Base-by-base conservation (phyloP, 1,139 yeast genomes). In the Kodamaea anthophila region DNA sequence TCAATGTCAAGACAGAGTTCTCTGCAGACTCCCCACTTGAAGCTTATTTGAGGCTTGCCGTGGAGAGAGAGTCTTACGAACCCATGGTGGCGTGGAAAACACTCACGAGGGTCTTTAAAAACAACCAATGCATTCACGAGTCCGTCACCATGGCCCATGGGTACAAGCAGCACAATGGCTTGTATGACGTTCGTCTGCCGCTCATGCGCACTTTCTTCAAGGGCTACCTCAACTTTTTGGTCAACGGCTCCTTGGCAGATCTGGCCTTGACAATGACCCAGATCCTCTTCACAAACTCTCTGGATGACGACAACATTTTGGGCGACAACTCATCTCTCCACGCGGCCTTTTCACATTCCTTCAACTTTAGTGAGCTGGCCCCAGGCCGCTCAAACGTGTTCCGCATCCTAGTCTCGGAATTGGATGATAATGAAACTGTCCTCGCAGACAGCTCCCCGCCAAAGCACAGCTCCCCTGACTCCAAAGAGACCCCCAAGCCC, bases 381-480 rank as follows among this genome's bases (percentile, higher is more conserved):
- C 33, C 40, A 10, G 34, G 32, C 10, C 9, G 9, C 9, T 26
- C 33, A 13, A 37, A 33, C 19, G 30, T 37, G 10, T 33, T 45
- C 8, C 25, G 31, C 3, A 28, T 45, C n/a, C 13, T 34, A 13
- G 32, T 29, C n/a, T 37, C 33, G 13, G 38, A 31, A 8, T 48
- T 44, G n/a, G 68, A 61, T 36, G 69, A 63, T 26, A 61, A 61
- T 39, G 69, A 56, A 28, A 63, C 69, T 2, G 65, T 60, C 2
- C 26, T 60, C n/a, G 69, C 67, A 1, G 57, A 54, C 32, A 61
- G 68, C 1, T 62, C 69, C 3, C 70, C 68, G 1, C 46, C 39
- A 9, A 55, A 31, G 9, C 23, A 26, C 18, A 23, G 12, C 16
- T 24, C 29, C 7, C 27, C 29, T 3, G 26, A 52, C 45, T 23